These are phyloP conservation scores for Epichloe scottii DNA, from an alignment of 2,329 filamentous ascomycete species.

Conservation along the genomic window DNA sequence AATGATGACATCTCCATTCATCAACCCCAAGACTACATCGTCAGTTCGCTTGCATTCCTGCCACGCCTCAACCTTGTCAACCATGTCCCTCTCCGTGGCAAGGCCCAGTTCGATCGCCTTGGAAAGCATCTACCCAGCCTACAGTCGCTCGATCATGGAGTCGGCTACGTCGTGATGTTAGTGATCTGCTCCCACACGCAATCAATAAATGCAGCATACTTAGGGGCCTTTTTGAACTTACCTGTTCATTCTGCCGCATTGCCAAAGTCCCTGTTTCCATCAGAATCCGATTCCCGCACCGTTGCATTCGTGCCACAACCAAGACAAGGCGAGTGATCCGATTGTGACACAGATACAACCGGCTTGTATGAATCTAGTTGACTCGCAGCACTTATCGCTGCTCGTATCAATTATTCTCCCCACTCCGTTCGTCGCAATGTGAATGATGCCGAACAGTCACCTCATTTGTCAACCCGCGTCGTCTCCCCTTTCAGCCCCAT, in stretches of 20 bases:
- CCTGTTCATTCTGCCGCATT: too few species aligned
- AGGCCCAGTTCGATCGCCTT: conserved; percentile 15
- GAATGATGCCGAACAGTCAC: too few species aligned
- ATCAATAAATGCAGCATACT: too few species aligned
- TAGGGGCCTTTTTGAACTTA: conserved; percentile 2
- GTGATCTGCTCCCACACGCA: background rate
- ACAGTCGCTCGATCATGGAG: conserved; percentile 15
- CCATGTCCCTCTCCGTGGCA: conserved; percentile 13
- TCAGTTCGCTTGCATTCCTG: conserved; percentile 14
- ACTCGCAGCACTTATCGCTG: background rate
- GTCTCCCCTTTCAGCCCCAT: too few species aligned
- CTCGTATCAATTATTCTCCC: background rate
- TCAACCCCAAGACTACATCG: conserved; percentile 17
- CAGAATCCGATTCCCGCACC: background rate
- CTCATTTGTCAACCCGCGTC: too few species aligned
- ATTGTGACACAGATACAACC: background rate
- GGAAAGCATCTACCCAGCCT: conserved; percentile 12
- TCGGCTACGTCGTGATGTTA: conserved; percentile 7
- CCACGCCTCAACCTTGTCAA: conserved; percentile 17
- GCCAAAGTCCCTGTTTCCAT: too few species aligned
- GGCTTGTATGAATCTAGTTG: background rate
- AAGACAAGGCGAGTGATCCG: background rate
- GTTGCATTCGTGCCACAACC: background rate
- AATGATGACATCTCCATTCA: conserved; percentile 18
- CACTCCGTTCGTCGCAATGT: too few species aligned